Conservation (phyloP, 164 flowering plant genomes). For the Annona squamosa region DNA sequence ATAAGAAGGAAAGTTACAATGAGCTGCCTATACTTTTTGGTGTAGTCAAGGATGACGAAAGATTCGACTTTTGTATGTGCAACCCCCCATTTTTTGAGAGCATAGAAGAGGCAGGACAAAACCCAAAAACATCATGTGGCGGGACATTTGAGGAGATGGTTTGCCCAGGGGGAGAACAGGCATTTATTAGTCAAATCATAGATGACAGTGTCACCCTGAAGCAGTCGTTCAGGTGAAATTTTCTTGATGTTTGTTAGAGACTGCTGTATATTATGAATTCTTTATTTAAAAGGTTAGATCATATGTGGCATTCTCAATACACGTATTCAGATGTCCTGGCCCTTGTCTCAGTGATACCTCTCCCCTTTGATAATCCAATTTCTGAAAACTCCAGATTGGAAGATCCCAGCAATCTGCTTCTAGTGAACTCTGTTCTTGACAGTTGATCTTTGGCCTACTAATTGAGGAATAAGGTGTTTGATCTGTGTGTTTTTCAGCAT, state of each 20-base stretch:
- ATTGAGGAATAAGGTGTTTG: neutral
- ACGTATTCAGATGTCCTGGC: neutral
- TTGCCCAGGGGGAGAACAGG: conserved; percentile 86
- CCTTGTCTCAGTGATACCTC: neutral
- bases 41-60: conserved; percentile 67
- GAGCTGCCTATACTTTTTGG: conserved; percentile 61
- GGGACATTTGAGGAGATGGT: conserved; percentile 91
- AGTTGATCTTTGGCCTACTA: neutral
- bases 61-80: conserved; percentile 95
- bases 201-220: conserved; percentile 72
- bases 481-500: neutral
- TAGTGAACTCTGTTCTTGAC: neutral
- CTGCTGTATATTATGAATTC: neutral
- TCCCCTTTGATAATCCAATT: neutral
- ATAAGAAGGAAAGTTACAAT: conserved; percentile 21
- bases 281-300: neutral
- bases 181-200: conserved; percentile 73
- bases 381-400: neutral
- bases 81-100: conserved; percentile 96
- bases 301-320: neutral
- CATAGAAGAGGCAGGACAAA: conserved; percentile 82
- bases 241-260: neutral
- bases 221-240: conserved; percentile 54
- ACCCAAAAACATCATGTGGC: conserved; percentile 94
- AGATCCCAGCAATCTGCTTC: too few species aligned